These are phyloP conservation scores for Mycocentrospora acerina DNA, from an alignment of 2,329 filamentous ascomycete genomes.

Conservation along the genomic window DNA sequence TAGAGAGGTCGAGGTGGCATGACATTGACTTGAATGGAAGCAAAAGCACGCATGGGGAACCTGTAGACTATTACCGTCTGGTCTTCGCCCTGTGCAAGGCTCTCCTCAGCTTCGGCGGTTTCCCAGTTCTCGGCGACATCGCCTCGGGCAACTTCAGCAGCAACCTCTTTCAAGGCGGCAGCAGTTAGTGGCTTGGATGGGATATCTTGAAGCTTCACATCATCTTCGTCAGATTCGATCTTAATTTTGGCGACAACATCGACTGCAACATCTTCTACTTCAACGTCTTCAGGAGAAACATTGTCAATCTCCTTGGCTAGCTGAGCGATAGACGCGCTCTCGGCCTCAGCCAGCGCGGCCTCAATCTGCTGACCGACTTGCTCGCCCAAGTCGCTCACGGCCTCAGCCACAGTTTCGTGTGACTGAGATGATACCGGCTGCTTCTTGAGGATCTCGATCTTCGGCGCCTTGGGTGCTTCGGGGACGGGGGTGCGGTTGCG, in stretches of 20 bases:
- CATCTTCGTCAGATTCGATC: slow-evolving; percentile 55
- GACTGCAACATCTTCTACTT: slow-evolving; percentile 58
- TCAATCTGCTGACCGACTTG: slow-evolving; percentile 63
- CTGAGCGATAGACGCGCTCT: slow-evolving; percentile 42
- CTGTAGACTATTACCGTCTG: slow-evolving; percentile 80
- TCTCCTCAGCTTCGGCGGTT: slow-evolving; percentile 75
- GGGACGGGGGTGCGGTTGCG: slow-evolving; percentile 49
- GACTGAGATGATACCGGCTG: slow-evolving; percentile 25
- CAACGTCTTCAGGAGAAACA: slow-evolving; percentile 49
- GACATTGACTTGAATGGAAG: slow-evolving; percentile 73
- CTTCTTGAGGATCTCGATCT: slow-evolving; percentile 49
- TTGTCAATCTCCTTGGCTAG: slow-evolving; percentile 47
- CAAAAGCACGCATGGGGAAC: slow-evolving; percentile 96
- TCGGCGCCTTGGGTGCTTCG: slow-evolving; percentile 28
- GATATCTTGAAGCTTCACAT: slow-evolving; percentile 57
- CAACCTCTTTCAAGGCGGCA: slow-evolving; percentile 59
- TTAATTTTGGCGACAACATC: slow-evolving; percentile 48
- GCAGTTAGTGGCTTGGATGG: slow-evolving; percentile 54
- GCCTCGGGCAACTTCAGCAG: slow-evolving; percentile 56
- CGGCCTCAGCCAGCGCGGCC: slow-evolving; percentile 60
- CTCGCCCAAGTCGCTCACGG: slow-evolving; percentile 65
- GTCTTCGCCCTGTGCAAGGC: slow-evolving; percentile 66
- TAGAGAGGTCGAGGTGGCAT: slow-evolving; percentile 58
- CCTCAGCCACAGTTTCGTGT: slow-evolving; percentile 69
- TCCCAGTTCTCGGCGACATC: slow-evolving; percentile 86